Evolutionary conservation across 169 alveolate genomes (phyloP).

Genomic region (Plasmodium relictum): DNA sequence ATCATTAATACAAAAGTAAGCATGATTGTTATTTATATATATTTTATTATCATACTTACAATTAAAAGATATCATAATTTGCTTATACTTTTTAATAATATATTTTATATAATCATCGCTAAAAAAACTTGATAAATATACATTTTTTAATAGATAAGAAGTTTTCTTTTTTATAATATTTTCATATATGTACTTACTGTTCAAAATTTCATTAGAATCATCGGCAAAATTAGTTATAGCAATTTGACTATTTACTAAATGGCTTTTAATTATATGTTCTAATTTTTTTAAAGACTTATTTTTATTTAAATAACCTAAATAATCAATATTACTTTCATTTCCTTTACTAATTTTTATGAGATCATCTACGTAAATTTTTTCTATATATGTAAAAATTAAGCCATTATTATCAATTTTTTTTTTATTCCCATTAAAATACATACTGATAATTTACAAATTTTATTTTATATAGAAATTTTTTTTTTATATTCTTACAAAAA

Average conservation of each 20-base stretch:
- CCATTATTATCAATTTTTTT: conserved; percentile 46
- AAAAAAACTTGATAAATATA: conserved; percentile 60
- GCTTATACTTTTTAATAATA: conserved; percentile 39
- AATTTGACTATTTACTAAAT: conserved; percentile 36
- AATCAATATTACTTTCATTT: conserved; percentile 24
- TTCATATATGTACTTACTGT: conserved; percentile 21
- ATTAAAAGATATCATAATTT: conserved; percentile 23
- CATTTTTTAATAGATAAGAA: conserved; percentile 18
- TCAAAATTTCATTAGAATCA: conserved; percentile 32
- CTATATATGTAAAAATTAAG: conserved; percentile 29
- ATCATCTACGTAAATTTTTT: conserved; percentile 19
- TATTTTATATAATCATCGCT: conserved; percentile 19
- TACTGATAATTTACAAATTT: neutral
- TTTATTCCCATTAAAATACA: conserved; percentile 34
- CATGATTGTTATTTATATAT: conserved; percentile 26
- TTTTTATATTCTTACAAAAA: too few relatives aligned
- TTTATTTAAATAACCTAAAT: conserved; percentile 21
- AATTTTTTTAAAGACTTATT: conserved; percentile 26
- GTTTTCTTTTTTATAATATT: conserved; percentile 33
- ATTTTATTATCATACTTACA: conserved; percentile 56
- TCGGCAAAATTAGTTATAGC: conserved; percentile 70
- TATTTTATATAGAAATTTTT: too few relatives aligned
- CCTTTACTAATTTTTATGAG: neutral
- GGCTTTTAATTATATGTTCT: conserved; percentile 9
- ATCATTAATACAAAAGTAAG: conserved; percentile 43